Evolutionary conservation across 2,329 filamentous ascomycete genomes (phyloP), one percentile per base, ranked within the genome.

Genomic region (Aspergillus tamarii): DNA sequence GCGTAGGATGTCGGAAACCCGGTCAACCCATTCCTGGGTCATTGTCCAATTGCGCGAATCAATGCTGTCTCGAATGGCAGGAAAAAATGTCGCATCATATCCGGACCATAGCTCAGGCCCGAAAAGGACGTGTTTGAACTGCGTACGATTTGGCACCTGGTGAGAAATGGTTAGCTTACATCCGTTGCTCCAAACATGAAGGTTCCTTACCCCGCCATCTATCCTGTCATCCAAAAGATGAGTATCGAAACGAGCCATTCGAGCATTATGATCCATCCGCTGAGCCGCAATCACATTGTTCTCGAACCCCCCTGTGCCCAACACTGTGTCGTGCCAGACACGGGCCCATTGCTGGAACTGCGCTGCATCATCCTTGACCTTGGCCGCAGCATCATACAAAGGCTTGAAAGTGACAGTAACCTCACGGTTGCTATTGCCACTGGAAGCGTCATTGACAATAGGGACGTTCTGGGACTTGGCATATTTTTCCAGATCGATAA

Each of bases 91-190:
- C 61, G 86, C 85, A 36, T 90, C 86, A 68, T 89, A 86, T 43
- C 85, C 87, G 39, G 89, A 89, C 90, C 92, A 94, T 3, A 87
- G 82, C 72, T 92, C 87, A 0, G 95, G 95, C 1, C 91, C 94
- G 75, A 94, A 96, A 62, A 99, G 81, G 73, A 96, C 86, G 78
- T 97, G 95, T 78, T 96, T 97, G 84, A 93, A 99, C 79, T 98
- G 95, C 6, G 91, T 91, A 67, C 94, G 89, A 70, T 92, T 92
- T 45, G 92, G 91, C 5, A 96, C 86, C 91, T 93, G 14, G 61
- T 57, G 41, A 26, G 46, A 56, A 43, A 67, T 61, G 64, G 59
- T 68, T 63, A 71, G 61, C 52, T 60, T 61, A 53, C 55, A 23
- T 16, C 36, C 14, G 14, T 50, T 21, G 14, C 23, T 19, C 50